Evolutionary conservation across 179 eudicot species (phyloP), one percentile per base, ranked within the genome.

Genomic region (Beta macrorhiza): DNA sequence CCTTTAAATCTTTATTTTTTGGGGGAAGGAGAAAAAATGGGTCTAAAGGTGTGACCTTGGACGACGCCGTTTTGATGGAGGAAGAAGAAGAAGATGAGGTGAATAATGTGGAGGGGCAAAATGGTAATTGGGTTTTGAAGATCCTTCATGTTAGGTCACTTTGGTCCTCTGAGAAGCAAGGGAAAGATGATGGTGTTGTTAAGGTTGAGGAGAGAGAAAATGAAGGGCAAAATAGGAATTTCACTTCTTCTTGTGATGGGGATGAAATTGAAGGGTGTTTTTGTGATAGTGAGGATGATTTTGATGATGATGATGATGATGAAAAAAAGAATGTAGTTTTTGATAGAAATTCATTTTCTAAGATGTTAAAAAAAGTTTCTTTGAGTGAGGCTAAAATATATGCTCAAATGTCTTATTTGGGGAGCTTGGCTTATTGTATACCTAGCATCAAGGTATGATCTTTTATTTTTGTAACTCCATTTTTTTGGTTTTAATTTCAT

Each of bases 321-420:
- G 83, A 89, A 15, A 81, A 83, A 15, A 82, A 82, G 19, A 83
- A 77, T 19, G 74, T 85, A 19, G 86, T 84, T 56, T 88, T 93
- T 82, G 97, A 92, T 86, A 89, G 88, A 80, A 89, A 88, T 72
- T 89, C 92, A 19, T 96, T 96, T 80, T 89, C 91, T 42, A 91
- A 88, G 84, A 22, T 96, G 88, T 83, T 94, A n/a, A 84, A 89
- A 73, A 96, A 89, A 88, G 99, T 96, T 53, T 87, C 98, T 56
- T 85, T 96, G 72, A 78, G 84, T 32, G 94, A 96, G 62, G 98
- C 98, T 67, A 92, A 89, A 68, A 78, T 93, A 84, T 96, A 91
- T 91, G 91, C 98, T 78, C 87, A 87, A 86, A 83, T 96, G 89
- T 96, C 98, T 82, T 90, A 89, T 87, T 90, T 96, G 90, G 98